Evolutionary conservation across 768 basidiomycete species (phyloP), one percentile per base, ranked within the genome.

Genomic region (Clitopilus passeckerianus): DNA sequence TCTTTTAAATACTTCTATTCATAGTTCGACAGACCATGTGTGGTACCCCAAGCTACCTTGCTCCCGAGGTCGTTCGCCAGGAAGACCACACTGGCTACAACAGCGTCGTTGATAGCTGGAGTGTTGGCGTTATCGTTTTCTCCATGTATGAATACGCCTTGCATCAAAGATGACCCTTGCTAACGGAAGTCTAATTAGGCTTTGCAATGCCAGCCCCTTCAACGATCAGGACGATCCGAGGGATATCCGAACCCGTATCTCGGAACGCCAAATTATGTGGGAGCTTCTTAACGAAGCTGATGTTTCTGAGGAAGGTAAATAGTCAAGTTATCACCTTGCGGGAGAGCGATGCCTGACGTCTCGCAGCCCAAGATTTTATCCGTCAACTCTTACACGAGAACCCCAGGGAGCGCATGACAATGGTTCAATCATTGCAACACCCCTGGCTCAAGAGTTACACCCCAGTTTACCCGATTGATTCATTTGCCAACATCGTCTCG

Each of bases 91-190:
- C 83, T 58, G 95, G 95, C 2, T 98, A 99, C 67, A 87, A 90
- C 66, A 84, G 87, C 59, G 75, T 90, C 18, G 97, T 98, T 54
- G 97, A 99, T 68, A 93, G 92, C 62, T 99, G 95, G 95, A 95
- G 93, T 52, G 84, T 95, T 10, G 96, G 97, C 6, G 93, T 97
- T 20, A 97, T 98, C 57, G 84, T 98, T 1, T 98, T 89, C 66
- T 89, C 89, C 22, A 95, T 93, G 95, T 94, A 66, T 46, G n/a
- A 15, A 12, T 54, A 24, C 52, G 30, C 4, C 53, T 61, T 12
- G 34, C 44, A 18, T 56, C 23, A 50, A 22, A 37, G 5, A 46
- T 37, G 30, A 46, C 54, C 35, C 56, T 41, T 54, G 54, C 59
- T 59, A 57, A 69, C 59, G 60, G 43, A 22, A 44, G 5, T 22